Percentiles rank a stretch among this genome's conserved stretches.
Conservation (phyloP, 139 green algal species). For the Picocystis salinarum region DNA sequence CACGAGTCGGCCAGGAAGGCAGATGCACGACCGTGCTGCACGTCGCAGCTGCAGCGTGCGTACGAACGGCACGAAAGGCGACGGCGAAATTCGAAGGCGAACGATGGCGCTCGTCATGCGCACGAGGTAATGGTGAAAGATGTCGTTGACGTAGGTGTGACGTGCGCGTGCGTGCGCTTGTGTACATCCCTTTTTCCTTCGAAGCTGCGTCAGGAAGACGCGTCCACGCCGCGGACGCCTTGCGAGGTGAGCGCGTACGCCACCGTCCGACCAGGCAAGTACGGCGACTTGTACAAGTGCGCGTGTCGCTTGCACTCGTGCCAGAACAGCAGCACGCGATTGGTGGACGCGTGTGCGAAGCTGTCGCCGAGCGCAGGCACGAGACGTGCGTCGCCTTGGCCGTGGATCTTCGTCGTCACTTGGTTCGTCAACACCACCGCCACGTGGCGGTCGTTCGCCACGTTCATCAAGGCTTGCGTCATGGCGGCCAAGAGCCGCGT, state of each 20-base stretch:
- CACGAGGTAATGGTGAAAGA: too few species aligned
- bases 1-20: too few species aligned
- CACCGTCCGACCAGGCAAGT: slow-evolving; percentile 25
- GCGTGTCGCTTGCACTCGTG: slow-evolving; percentile 24
- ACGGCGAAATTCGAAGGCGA: too few species aligned
- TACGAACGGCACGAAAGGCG: too few species aligned
- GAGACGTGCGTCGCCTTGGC: neutral
- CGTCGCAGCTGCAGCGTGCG: too few species aligned
- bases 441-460: slow-evolving; percentile 41
- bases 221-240: slow-evolving; percentile 37
- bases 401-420: neutral
- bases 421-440: slow-evolving; percentile 65
- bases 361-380: slow-evolving; percentile 32
- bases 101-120: too few species aligned
- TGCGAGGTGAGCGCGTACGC: slow-evolving; percentile 33
- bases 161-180: too few species aligned
- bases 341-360: slow-evolving; percentile 65
- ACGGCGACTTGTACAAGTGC: slow-evolving; percentile 58
- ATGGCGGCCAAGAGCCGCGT: slow-evolving; percentile 50
- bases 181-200: too few species aligned
- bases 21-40: too few species aligned
- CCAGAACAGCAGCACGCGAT: slow-evolving; percentile 61
- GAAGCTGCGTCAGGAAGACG: too few species aligned
- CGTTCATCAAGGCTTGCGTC: slow-evolving; percentile 48
- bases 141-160: too few species aligned